Conservation (phyloP, 331 rosid genomes). For the Dryas integrifolia region DNA sequence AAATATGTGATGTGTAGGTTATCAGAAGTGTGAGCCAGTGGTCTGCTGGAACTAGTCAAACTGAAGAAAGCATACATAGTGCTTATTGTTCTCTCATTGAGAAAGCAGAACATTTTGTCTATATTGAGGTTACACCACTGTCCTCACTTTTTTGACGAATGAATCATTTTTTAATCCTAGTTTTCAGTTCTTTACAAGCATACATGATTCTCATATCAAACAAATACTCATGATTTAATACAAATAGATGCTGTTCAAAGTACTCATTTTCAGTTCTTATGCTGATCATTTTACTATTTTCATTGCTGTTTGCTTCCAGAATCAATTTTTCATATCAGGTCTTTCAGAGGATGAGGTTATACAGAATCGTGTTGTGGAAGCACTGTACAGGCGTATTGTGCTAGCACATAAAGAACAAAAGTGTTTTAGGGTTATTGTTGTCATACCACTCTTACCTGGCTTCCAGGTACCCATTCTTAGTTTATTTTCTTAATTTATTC, state of each 20-base stretch:
- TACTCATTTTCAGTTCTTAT: neutral
- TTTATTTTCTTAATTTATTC: neutral
- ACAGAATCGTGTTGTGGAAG: constrained; percentile 44
- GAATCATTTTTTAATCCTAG: neutral
- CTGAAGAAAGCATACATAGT: constrained; percentile 51
- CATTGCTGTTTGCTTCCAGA: constrained; percentile 33
- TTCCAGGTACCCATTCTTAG: constrained; percentile 38
- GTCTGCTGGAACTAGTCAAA: constrained; percentile 53
- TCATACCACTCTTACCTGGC: constrained; percentile 51
- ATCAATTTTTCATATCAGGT: constrained; percentile 54
- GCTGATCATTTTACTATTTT: neutral
- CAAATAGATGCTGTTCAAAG: neutral
- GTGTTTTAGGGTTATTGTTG: constrained; percentile 43
- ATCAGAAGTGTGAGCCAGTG: constrained; percentile 50
- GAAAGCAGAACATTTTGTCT: constrained; percentile 43
- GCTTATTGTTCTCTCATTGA: constrained; percentile 49
- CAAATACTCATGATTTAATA: neutral
- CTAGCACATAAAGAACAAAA: constrained; percentile 41
- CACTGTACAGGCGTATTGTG: constrained; percentile 37
- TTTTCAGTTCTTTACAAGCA: too few relatives aligned
- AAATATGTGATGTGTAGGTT: constrained; percentile 25
- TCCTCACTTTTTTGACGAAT: neutral
- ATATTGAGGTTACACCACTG: constrained; percentile 39
- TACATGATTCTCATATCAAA: neutral
- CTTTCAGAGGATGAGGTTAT: constrained; percentile 42